Percentiles rank a stretch among this genome's conserved stretches.
phyloP scores from a whole-genome alignment of 2,329 filamentous ascomycete genomes.

The Fusarium agapanthi region DNA sequence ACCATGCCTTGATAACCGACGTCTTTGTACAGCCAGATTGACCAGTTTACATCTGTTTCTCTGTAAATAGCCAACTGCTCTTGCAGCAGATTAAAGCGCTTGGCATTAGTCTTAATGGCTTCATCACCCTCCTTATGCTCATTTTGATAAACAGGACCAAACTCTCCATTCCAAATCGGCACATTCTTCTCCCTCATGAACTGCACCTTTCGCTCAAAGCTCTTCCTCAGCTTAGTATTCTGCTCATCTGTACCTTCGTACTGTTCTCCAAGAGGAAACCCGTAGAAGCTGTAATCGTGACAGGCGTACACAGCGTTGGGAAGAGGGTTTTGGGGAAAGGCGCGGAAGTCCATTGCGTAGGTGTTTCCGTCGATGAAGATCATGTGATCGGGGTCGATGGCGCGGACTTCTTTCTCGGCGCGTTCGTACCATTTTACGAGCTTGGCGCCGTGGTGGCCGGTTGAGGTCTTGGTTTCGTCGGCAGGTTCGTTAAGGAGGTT shows the following conservation, averaged over 20 bases:
- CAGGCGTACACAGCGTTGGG: conserved; percentile 61
- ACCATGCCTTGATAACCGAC: conserved; percentile 66
- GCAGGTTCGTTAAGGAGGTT: conserved; percentile 49
- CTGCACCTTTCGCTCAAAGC: conserved; percentile 54
- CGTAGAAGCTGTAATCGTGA: conserved; percentile 63
- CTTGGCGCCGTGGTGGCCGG: conserved; percentile 38
- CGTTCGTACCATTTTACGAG: conserved; percentile 53
- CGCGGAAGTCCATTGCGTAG: conserved; percentile 60
- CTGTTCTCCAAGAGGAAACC: conserved; percentile 55
- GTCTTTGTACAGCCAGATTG: conserved; percentile 69
- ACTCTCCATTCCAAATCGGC: conserved; percentile 61
- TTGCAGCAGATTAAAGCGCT: conserved; percentile 52
- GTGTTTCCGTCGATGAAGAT: conserved; percentile 63
- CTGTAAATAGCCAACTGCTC: conserved; percentile 52
- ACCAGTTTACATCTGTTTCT: conserved; percentile 57
- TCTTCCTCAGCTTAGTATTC: conserved; percentile 49
- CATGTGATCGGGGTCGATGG: conserved; percentile 57
- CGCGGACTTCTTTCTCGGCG: conserved; percentile 51
- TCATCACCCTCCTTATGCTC: conserved; percentile 47
- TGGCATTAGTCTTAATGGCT: conserved; percentile 49
- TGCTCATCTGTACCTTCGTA: conserved; percentile 55
- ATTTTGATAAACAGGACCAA: conserved; percentile 59
- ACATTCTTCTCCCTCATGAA: conserved; percentile 54
- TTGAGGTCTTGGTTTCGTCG: conserved; percentile 40
- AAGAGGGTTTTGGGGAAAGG: conserved; percentile 52